phyloP scores from a whole-genome alignment of 2,329 filamentous ascomycete genomes.

The Fusarium napiforme region DNA sequence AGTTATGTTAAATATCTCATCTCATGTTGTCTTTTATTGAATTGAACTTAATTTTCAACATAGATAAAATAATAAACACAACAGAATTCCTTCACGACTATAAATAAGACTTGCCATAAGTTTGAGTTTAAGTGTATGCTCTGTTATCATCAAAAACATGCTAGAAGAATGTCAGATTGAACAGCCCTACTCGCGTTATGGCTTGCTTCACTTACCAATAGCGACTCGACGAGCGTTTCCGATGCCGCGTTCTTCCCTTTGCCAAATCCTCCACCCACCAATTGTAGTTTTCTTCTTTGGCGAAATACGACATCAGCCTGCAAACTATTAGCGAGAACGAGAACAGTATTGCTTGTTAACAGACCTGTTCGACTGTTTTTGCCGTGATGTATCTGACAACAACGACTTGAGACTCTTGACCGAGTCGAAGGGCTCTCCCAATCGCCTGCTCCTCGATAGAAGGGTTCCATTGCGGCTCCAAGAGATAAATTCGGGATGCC shows the following conservation, averaged over 20 bases:
- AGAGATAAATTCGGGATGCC: not conserved
- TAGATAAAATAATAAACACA: no score
- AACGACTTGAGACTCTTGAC: not conserved
- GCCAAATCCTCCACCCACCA: not conserved
- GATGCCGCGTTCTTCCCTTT: not conserved
- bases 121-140: no score
- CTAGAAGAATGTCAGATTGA: not conserved
- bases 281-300: not conserved
- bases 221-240: not conserved
- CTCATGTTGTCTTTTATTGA: no score
- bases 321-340: accelerated
- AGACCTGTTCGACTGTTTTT: not conserved
- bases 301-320: not conserved
- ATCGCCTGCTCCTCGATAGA: not conserved
- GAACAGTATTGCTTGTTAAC: accelerated
- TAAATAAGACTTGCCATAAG: no score
- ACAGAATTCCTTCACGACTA: no score
- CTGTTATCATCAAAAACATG: not conserved
- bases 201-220: accelerated
- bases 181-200: accelerated
- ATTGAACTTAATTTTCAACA: no score
- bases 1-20: no score
- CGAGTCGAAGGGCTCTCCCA: not conserved
- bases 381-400: not conserved
- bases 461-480: not conserved